A percentile compares a stretch with the other conserved stretches of the same genome.
phyloP scores from a whole-genome alignment of 148 eudicot genomes.

The Cornus controversa region DNA sequence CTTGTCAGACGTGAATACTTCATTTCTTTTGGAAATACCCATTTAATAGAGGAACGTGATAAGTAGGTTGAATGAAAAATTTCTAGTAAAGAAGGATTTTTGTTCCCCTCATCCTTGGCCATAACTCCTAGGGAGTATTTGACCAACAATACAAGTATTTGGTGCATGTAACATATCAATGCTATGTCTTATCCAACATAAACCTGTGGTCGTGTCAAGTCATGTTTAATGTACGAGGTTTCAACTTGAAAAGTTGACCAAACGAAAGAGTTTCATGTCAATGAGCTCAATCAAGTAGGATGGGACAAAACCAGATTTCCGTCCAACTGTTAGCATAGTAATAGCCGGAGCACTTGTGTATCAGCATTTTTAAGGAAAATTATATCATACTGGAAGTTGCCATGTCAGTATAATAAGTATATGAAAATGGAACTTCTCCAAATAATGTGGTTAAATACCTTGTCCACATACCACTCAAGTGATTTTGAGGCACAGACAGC shows the following conservation, averaged over 20 bases:
- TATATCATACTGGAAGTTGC: no score
- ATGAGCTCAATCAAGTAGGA: neutral
- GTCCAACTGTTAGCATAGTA: neutral
- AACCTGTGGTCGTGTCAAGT: no score
- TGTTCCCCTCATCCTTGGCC: neutral
- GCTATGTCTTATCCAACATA: no score
- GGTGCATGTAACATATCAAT: neutral
- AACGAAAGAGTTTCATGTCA: neutral
- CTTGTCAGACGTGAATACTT: neutral
- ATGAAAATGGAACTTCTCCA: neutral
- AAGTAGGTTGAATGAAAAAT: no score
- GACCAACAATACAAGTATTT: neutral
- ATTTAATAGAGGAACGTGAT: neutral
- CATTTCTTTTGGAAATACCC: neutral
- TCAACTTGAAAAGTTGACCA: no score
- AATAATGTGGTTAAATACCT: neutral
- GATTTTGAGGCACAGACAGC: constrained; percentile 20
- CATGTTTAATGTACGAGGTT: no score
- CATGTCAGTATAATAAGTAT: no score
- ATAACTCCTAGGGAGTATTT: neutral
- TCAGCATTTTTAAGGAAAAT: neutral
- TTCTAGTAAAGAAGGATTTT: neutral
- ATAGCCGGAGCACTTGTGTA: no score
- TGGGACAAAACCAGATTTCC: neutral
- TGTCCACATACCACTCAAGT: neutral